Conservation (phyloP, 352 stramenopile species). For the Thalassiosira oceanica region DNA sequence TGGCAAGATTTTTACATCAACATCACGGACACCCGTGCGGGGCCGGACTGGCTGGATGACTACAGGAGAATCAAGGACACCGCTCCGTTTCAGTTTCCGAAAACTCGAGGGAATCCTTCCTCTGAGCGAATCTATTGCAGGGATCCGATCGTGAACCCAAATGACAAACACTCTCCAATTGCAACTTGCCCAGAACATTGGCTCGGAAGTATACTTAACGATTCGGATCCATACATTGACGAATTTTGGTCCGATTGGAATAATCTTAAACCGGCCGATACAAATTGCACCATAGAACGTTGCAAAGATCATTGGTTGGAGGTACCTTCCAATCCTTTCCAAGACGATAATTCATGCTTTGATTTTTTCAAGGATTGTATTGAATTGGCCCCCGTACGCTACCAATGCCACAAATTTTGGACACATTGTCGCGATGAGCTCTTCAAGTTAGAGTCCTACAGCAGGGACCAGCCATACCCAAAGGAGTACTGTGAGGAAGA, state of each 20-base stretch:
- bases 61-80: not conserved
- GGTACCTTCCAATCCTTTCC: slow-evolving; percentile 1
- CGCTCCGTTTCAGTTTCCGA: not conserved
- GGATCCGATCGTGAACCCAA: not conserved
- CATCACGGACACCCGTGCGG: not conserved
- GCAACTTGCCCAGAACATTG: not conserved
- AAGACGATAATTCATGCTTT: not conserved
- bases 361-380: not conserved
- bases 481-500: too few species aligned
- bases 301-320: not conserved
- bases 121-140: not conserved
- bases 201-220: not conserved
- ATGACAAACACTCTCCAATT: not conserved
- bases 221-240: not conserved
- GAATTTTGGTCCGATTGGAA: not conserved
- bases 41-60: not conserved
- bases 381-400: not conserved
- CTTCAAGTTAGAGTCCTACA: not conserved
- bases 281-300: not conserved
- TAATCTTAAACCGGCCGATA: not conserved
- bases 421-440: not conserved
- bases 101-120: not conserved
- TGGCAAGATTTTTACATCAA: not conserved
- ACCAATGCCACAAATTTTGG: slow-evolving; percentile 3
- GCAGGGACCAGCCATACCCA: not conserved